A percentile compares a stretch with the other conserved stretches of the same genome.
phyloP scores from a whole-genome alignment of 139 green algal species.

The Chlamydomonas asymmetrica region DNA sequence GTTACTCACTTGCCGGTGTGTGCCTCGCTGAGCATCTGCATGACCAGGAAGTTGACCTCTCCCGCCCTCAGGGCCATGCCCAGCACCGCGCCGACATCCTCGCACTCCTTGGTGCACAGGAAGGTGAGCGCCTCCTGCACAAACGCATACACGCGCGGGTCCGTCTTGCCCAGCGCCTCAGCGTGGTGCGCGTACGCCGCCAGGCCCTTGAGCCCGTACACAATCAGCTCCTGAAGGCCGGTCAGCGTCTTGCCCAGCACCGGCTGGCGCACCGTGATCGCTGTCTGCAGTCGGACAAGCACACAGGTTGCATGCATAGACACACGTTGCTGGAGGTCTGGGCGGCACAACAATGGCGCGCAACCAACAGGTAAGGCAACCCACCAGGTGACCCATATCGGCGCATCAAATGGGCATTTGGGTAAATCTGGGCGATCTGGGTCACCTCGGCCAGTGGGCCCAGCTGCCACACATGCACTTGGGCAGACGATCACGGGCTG shows the following conservation, averaged over 20 bases:
- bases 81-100: conserved; percentile 47
- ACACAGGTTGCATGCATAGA: background rate
- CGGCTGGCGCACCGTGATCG: conserved; percentile 26
- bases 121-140: conserved; percentile 45
- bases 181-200: conserved; percentile 65
- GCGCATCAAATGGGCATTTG: too few relatives aligned
- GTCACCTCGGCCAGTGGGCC: too few relatives aligned
- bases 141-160: conserved; percentile 40
- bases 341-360: too few relatives aligned
- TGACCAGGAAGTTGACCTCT: conserved; percentile 54
- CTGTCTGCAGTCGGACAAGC: conserved; percentile 7
- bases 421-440: too few relatives aligned
- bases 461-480: too few relatives aligned
- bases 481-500: too few relatives aligned
- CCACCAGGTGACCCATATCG: too few relatives aligned
- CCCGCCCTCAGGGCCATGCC: conserved; percentile 49
- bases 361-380: too few relatives aligned
- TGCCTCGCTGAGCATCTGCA: conserved; percentile 60
- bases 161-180: conserved; percentile 45
- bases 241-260: conserved; percentile 51
- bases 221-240: conserved; percentile 68
- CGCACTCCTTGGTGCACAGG: conserved; percentile 27
- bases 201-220: conserved; percentile 67
- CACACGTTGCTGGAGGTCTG: background rate
- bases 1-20: too few relatives aligned